These are phyloP conservation scores for Suillus lakei DNA, from an alignment of 768 basidiomycete genomes.

Conservation along the genomic window DNA sequence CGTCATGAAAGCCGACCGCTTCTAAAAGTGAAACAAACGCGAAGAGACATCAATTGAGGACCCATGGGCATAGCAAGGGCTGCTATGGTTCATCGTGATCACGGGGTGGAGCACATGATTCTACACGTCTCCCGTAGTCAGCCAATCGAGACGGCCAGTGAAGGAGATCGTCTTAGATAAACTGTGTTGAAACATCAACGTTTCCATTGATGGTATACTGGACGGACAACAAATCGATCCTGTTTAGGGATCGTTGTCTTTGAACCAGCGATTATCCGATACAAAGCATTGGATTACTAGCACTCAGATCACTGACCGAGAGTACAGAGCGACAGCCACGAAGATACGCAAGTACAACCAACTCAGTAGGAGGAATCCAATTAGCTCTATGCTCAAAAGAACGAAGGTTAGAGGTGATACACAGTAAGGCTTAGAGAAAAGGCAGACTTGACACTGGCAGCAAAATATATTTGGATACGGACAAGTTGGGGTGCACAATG, in stretches of 20 bases:
- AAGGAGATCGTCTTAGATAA: background rate
- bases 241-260: background rate
- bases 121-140: background rate
- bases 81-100: background rate
- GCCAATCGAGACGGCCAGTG: background rate
- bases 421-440: background rate
- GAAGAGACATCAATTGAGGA: background rate
- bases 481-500: background rate
- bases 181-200: background rate
- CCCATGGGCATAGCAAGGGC: background rate
- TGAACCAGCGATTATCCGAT: background rate
- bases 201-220: background rate
- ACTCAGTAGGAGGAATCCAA: background rate
- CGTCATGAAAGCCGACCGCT: background rate
- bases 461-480: background rate
- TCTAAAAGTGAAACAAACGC: background rate
- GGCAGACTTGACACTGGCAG: background rate
- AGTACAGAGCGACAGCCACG: background rate
- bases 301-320: background rate
- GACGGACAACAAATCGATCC: background rate
- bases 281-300: background rate
- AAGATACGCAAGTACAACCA: background rate
- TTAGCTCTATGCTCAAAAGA: background rate
- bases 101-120: background rate
- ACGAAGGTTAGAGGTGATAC: background rate